These are phyloP conservation scores for Neospermospora avenae DNA, from an alignment of 2,329 filamentous ascomycete species.

Conservation along the genomic window DNA sequence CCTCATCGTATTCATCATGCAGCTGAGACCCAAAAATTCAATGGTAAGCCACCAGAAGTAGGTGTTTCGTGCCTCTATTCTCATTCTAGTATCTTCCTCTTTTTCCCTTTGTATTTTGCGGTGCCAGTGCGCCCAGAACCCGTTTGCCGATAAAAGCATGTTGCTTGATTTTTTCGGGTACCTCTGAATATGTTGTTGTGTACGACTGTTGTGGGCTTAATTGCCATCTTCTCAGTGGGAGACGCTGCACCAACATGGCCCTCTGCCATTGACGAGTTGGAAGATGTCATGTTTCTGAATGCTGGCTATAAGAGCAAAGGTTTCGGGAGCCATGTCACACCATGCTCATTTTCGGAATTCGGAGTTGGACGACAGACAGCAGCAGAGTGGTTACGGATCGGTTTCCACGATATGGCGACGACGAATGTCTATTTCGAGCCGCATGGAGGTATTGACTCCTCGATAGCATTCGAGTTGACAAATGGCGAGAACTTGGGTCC, in stretches of 20 bases:
- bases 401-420: conserved; percentile 61
- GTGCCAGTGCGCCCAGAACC: conserved; percentile 25
- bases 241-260: conserved; percentile 58
- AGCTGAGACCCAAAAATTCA: conserved; percentile 19
- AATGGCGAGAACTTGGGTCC: conserved; percentile 55
- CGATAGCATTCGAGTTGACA: conserved; percentile 55
- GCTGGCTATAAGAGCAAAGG: conserved; percentile 51
- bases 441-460: conserved; percentile 55
- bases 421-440: conserved; percentile 44
- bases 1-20: conserved; percentile 10
- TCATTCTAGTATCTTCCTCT: conserved; percentile 5
- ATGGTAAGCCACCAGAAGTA: conserved; percentile 11
- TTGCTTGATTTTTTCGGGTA: conserved; percentile 10
- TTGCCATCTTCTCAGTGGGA: conserved; percentile 19
- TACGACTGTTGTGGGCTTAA: conserved; percentile 16
- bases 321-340: conserved; percentile 55
- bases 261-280: conserved; percentile 55
- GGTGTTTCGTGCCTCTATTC: conserved; percentile 8
- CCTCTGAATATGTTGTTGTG: conserved; percentile 28
- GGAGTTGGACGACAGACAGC: conserved; percentile 55
- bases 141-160: conserved; percentile 15
- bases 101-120: neutral
- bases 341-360: conserved; percentile 51
- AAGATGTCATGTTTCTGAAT: conserved; percentile 61
- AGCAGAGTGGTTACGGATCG: conserved; percentile 59